Evolutionary conservation across 2,329 filamentous ascomycete genomes (phyloP), one percentile per base, ranked within the genome.

Genomic region (Ceratocystiopsis minuta): DNA sequence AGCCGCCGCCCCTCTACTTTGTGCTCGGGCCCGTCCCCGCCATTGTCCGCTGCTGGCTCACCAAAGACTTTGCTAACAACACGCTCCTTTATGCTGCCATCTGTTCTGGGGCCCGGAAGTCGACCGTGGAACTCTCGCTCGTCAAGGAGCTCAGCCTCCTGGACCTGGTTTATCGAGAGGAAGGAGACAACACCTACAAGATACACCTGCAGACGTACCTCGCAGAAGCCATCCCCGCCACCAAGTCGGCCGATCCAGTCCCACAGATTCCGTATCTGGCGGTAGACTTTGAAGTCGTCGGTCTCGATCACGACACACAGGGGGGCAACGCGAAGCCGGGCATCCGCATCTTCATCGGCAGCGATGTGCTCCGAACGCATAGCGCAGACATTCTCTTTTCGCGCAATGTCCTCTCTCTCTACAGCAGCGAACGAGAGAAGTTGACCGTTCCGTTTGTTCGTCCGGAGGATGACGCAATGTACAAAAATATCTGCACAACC

Each of bases 1-100:
- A 73, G 36, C 80, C 88, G 36, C 83, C 87, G 16, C 84, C 86
- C 33, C 84, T 85, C 10, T 68, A 95, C 45, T 85, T 86, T 55
- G 72, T 93, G 41, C 67, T 95, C 15, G 86, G 88, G 13, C 80
- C 87, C 7, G 86, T 93, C 6, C 90, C 90, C 6, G 84, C 86
- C 28, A 94, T 98, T 50, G 83, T 96, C 44, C 80, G 90, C 46
- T 98, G 90, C 63, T 96, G 90, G 87, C 67, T 96, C 51, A 88
- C 83, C 20, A 80, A 78, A 33, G 79, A 84, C 53, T 96, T 93
- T 60, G 88, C 86, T 14, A 88, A 94, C 55, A 78, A 81, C 49
- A 80, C 85, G 11, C 70, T 96, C 15, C 67, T 95, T 6, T 96
- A 96, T 55, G 90, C 87, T 33, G 87, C 86, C 32, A 68, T 96